Conservation (phyloP, 495 filamentous ascomycete species). For the Penicillium herquei region DNA sequence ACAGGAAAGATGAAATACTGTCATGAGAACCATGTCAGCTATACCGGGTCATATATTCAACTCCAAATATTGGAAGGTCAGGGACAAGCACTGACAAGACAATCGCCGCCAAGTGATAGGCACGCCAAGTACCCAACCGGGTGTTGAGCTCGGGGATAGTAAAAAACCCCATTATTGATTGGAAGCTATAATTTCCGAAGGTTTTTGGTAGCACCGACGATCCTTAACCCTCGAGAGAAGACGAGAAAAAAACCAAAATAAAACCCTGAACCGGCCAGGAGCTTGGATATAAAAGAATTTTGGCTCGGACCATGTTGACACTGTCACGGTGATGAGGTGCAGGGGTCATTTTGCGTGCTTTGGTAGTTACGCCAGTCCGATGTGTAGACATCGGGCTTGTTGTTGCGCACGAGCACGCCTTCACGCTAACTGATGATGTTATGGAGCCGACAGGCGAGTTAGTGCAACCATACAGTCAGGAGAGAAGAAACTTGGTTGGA, state of each 20-base stretch:
- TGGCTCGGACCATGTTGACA: neutral
- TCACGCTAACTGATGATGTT: constrained; percentile 11
- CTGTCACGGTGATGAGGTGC: constrained; percentile 9
- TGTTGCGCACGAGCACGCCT: constrained; percentile 14
- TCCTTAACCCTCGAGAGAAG: neutral
- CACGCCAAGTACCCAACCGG: constrained; percentile 21
- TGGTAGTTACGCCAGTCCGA: constrained; percentile 1
- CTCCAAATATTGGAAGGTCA: neutral
- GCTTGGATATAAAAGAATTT: constrained; percentile 10
- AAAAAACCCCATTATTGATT: constrained; percentile 18
- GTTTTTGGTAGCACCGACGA: neutral
- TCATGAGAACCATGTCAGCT: no score
- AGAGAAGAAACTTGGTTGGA: neutral
- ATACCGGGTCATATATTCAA: no score
- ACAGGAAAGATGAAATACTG: constrained; percentile 32
- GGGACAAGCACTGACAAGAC: constrained; percentile 17
- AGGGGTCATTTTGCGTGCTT: constrained; percentile 21
- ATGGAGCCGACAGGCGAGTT: constrained; percentile 17
- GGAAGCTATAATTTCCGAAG: neutral
- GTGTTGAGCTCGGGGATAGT: constrained; percentile 23
- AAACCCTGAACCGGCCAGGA: constrained; percentile 6
- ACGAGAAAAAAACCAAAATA: neutral
- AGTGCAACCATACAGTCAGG: neutral
- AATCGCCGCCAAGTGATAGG: constrained; percentile 25
- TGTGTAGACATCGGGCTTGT: constrained; percentile 2